These are phyloP conservation scores for Mallotus japonicus DNA, from an alignment of 441 rosid species.

Conservation along the genomic window DNA sequence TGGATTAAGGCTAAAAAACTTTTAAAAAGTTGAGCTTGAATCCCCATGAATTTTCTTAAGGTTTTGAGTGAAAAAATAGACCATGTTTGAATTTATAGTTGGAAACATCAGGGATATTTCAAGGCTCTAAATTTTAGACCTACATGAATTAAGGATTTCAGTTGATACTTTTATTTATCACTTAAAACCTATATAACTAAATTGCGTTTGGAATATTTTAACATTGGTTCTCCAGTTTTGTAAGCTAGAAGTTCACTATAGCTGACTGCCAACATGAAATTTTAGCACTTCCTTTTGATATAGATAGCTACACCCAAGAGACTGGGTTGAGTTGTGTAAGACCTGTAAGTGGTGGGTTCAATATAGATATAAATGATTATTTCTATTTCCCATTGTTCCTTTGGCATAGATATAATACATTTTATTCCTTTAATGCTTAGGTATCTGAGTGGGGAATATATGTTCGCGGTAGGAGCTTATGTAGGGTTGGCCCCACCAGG, in stretches of 20 bases:
- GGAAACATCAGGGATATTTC: neutral
- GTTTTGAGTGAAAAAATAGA: neutral
- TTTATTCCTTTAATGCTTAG: constrained; percentile 31
- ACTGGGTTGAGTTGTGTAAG: neutral
- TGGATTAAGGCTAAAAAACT: neutral
- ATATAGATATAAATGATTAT: neutral
- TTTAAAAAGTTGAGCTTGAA: neutral
- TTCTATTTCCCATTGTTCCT: neutral
- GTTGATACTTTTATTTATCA: neutral
- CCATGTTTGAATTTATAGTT: neutral
- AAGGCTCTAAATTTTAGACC: neutral
- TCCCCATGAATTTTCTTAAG: constrained; percentile 1
- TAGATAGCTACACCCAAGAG: neutral
- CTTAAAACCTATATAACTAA: neutral
- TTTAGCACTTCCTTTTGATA: constrained; percentile 1
- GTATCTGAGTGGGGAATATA: constrained; percentile 36
- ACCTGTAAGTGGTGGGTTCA: neutral
- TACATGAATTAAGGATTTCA: neutral
- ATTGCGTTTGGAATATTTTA: neutral
- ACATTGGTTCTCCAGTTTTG: neutral
- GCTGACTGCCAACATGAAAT: neutral
- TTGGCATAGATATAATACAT: neutral
- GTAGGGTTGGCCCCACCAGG: constrained; percentile 80
- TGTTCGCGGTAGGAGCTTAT: constrained; percentile 56
- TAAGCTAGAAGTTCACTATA: neutral